These are phyloP conservation scores for Fusarium virguliforme DNA, from an alignment of 2,329 filamentous ascomycete genomes.

Conservation along the genomic window DNA sequence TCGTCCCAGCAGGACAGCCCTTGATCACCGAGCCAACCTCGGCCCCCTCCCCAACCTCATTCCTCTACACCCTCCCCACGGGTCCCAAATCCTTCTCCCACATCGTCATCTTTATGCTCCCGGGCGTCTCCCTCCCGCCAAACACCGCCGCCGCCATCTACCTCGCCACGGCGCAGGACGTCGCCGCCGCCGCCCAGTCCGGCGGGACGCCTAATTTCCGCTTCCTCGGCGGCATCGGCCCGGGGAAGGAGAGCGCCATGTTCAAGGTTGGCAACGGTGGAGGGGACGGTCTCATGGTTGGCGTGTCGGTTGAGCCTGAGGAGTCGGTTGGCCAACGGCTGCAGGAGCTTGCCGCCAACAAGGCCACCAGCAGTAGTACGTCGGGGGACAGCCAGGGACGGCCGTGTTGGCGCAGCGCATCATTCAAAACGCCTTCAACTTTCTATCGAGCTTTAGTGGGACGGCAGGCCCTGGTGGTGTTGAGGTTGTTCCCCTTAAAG, in stretches of 20 bases:
- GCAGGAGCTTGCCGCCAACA: slow-evolving; percentile 66
- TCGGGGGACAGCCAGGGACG: slow-evolving; percentile 70
- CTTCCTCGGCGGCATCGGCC: slow-evolving; percentile 90
- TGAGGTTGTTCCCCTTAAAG: slow-evolving; percentile 93
- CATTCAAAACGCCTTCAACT: slow-evolving; percentile 98
- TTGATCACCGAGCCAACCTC: slow-evolving; percentile 70
- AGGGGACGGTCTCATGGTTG: slow-evolving; percentile 76
- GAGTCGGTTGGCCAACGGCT: slow-evolving; percentile 80
- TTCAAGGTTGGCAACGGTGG: slow-evolving; percentile 78
- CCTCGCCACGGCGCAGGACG: slow-evolving; percentile 71
- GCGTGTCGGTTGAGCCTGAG: slow-evolving; percentile 85
- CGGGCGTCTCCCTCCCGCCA: slow-evolving; percentile 79
- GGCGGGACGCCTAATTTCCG: slow-evolving; percentile 75
- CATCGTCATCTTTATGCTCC: slow-evolving; percentile 90
- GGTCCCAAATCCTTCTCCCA: slow-evolving; percentile 77
- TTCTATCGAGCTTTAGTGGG: slow-evolving; percentile 88
- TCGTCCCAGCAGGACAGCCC: slow-evolving; percentile 73
- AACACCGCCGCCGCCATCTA: slow-evolving; percentile 92
- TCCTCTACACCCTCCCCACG: slow-evolving; percentile 68
- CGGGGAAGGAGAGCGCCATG: slow-evolving; percentile 91
- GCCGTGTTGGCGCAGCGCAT: slow-evolving; percentile 90
- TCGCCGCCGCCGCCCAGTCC: slow-evolving; percentile 58
- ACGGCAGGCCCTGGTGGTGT: slow-evolving; percentile 73
- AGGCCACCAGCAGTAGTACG: slow-evolving; percentile 31
- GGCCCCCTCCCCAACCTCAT: slow-evolving; percentile 69